These are phyloP conservation scores for Coemansia sp. DNA, from an alignment of 192 early-diverging fungal species.

Conservation along the genomic window DNA sequence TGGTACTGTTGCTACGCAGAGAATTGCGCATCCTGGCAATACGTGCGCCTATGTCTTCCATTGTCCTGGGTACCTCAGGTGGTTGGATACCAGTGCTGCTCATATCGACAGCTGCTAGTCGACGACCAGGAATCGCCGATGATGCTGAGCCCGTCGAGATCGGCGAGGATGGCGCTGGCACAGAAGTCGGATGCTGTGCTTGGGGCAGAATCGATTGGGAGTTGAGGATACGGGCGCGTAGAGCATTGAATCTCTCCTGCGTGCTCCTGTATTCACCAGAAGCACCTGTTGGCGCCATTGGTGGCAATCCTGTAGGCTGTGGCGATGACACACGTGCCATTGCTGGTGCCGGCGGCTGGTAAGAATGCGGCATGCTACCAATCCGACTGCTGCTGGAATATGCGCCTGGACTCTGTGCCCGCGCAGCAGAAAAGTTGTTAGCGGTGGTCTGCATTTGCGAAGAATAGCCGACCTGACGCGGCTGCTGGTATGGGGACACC, in stretches of 20 bases:
- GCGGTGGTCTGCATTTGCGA: not conserved
- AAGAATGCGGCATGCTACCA: not conserved
- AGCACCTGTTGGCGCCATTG: not conserved
- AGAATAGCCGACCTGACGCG: conserved; percentile 1
- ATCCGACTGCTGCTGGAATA: conserved; percentile 1
- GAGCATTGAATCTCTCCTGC: conserved; percentile 19
- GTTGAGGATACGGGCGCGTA: conserved; percentile 41
- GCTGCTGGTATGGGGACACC: conserved; percentile 23
- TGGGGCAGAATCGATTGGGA: not conserved
- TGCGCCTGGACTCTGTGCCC: conserved; percentile 21
- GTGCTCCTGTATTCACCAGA: conserved; percentile 8
- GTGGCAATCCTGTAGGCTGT: not conserved
- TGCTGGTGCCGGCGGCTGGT: not conserved
- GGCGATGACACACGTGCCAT: conserved; percentile 13
- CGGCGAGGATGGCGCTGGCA: conserved; percentile 5
- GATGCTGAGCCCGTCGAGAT: not conserved
- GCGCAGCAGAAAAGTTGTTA: not conserved
- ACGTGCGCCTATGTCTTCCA: conserved; percentile 29
- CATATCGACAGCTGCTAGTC: not conserved
- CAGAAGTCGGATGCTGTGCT: conserved; percentile 5
- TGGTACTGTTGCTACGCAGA: conserved; percentile 23
- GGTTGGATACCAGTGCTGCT: not conserved
- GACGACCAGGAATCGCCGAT: not conserved
- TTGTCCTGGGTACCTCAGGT: not conserved
- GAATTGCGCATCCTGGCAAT: conserved; percentile 38